Base-by-base conservation (phyloP, 2,329 filamentous ascomycete genomes). In the Cladosporium colombiae region DNA sequence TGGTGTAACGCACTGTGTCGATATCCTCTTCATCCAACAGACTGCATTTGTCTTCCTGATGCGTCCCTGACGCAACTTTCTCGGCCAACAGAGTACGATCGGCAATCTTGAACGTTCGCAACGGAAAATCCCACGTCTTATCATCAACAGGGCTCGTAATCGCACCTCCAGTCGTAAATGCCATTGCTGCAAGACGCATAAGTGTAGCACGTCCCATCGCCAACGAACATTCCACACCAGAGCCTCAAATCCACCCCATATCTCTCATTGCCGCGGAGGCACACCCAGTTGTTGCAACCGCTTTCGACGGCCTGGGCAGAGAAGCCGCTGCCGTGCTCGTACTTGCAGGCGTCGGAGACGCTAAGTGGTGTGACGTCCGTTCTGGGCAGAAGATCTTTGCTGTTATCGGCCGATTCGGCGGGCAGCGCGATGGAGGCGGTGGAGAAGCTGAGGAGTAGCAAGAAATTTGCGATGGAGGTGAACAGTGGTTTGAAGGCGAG, bases 211-310 rank as follows among this genome's bases (percentile, higher is more conserved):
- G 5, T 18, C 14, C 8, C 35, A 16, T 40, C 35, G 14, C 33
- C 33, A 37, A 37, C 33, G 3, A 11, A 50, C 6, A 25, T 16
- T 52, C 5, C 25, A 27, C 25, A 16, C n/a, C 13, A 29, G 23
- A 18, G 16, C 16, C 25, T 13, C 50, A 53, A n/a, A 31, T 53
- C 50, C 2, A 53, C 25, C 31, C 50, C 50, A n/a, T 29, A 29
- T 27, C 27, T 27, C 8, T 53, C 25, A 4, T 27, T 53, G 11
- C 25, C 50, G 18, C 50, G 14, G 25, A 27, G 14, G 25, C 50
- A 53, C 50, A 53, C 50, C 50, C 50, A 53, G 6, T 53, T 25
- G 50, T 53, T 53, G 14, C 50, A 53, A 31, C 50, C 50, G 16
- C n/a, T 53, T 4, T 25, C 50, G 16, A 53, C 14, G 50, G 27